phyloP scores from a whole-genome alignment of 306 rosid species.

The Nissolia schottii region DNA sequence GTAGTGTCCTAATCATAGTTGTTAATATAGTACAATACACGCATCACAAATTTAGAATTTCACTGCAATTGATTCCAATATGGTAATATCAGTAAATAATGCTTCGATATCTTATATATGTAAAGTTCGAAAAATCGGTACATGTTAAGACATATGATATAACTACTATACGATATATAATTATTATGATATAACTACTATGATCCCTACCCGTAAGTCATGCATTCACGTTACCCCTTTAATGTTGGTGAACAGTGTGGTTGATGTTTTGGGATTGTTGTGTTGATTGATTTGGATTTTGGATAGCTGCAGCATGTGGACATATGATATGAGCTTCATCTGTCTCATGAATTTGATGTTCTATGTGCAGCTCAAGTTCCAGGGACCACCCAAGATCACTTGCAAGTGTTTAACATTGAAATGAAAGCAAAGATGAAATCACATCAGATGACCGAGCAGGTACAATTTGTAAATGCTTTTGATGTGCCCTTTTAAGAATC shows the following conservation, averaged over 20 bases:
- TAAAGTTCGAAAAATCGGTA: too few species aligned
- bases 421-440: slow-evolving; percentile 49
- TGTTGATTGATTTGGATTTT: neutral
- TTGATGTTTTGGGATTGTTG: neutral
- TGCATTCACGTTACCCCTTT: neutral
- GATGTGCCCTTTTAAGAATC: neutral
- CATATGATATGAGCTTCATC: neutral
- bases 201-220: neutral
- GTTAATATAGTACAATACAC: too few species aligned
- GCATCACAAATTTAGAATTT: too few species aligned
- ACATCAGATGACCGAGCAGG: slow-evolving; percentile 69
- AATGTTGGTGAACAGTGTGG: neutral
- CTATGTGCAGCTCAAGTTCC: slow-evolving; percentile 50
- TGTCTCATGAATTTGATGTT: slow-evolving; percentile 1
- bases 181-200: too few species aligned
- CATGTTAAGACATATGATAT: too few species aligned
- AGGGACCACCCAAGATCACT: slow-evolving; percentile 59
- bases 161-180: too few species aligned
- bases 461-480: slow-evolving; percentile 6
- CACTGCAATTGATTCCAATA: too few species aligned
- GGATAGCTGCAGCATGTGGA: neutral
- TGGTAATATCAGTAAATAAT: too few species aligned
- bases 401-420: slow-evolving; percentile 59
- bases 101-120: too few species aligned
- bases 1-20: neutral